phyloP scores from a whole-genome alignment of 768 basidiomycete species.

The Rhizopogon vinicolor region DNA sequence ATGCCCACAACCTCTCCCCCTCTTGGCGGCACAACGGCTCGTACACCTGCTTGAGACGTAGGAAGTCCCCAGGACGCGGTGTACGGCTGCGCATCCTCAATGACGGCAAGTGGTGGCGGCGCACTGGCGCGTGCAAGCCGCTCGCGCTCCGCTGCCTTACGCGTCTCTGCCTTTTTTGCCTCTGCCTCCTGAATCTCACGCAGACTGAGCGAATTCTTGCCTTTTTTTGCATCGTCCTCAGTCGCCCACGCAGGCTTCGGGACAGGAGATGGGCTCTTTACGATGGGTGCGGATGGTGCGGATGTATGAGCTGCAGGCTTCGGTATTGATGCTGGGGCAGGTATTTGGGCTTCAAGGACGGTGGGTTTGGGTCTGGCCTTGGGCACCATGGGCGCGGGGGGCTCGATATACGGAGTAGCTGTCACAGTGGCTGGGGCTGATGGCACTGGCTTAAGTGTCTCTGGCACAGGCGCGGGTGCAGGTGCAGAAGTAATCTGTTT shows the following conservation, averaged over 20 bases:
- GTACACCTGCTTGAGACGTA: constrained; percentile 71
- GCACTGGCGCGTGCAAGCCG: constrained; percentile 47
- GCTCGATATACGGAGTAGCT: constrained; percentile 6
- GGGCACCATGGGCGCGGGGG: constrained; percentile 17
- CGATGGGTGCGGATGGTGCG: neutral
- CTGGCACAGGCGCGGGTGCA: constrained; percentile 1
- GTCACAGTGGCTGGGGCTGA: constrained; percentile 5
- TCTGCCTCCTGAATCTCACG: constrained; percentile 97
- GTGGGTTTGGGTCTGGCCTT: constrained; percentile 23
- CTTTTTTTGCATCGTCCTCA: constrained; percentile 64
- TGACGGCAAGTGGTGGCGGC: constrained; percentile 27
- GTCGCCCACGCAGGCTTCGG: constrained; percentile 61
- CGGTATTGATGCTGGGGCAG: constrained; percentile 12
- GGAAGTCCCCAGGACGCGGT: constrained; percentile 83
- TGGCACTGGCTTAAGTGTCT: constrained; percentile 5
- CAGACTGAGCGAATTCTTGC: constrained; percentile 54
- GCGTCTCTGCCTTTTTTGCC: constrained; percentile 70
- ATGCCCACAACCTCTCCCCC: constrained; percentile 29
- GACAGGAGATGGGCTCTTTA: constrained; percentile 21
- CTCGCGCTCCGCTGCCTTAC: constrained; percentile 72
- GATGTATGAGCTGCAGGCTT: constrained; percentile 12
- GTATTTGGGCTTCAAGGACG: constrained; percentile 17
- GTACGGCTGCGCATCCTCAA: constrained; percentile 58
- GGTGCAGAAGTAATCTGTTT: constrained; percentile 12
- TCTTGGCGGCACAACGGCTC: constrained; percentile 36